Evolutionary conservation across 495 filamentous ascomycete species (phyloP).

Genomic region (Lasiosphaeria miniovina): DNA sequence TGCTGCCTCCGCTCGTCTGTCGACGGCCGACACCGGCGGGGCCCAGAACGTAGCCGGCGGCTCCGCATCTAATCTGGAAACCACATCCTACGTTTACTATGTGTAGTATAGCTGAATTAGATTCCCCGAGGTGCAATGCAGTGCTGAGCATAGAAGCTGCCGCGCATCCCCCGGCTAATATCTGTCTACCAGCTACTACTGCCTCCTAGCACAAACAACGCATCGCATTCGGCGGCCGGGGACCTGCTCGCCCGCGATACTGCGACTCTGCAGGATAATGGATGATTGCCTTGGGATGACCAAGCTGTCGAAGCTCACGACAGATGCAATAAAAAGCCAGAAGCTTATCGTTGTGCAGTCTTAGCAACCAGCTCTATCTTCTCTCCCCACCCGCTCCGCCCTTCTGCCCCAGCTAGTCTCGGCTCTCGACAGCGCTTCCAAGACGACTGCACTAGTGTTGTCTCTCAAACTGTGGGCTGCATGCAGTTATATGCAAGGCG

Average conservation of each 20-base stretch:
- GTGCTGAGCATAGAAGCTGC: too few species aligned
- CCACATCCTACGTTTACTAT: too few species aligned
- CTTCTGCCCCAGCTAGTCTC: background rate
- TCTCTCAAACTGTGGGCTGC: background rate
- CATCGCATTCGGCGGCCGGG: too few species aligned
- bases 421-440: background rate
- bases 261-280: slow-evolving; percentile 18
- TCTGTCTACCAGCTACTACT: too few species aligned
- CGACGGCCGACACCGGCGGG: background rate
- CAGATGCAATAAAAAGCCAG: slow-evolving; percentile 23
- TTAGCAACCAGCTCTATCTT: background rate
- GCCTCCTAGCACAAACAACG: too few species aligned
- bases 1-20: background rate
- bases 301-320: slow-evolving; percentile 2
- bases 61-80: background rate
- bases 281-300: slow-evolving; percentile 1
- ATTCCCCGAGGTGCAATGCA: too few species aligned
- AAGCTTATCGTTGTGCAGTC: slow-evolving; percentile 28
- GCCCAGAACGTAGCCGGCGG: background rate
- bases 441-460: too few species aligned
- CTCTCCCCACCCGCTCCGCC: background rate
- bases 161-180: too few species aligned
- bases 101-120: too few species aligned
- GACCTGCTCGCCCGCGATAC: background rate
- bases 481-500: slow-evolving; percentile 9